Base-by-base conservation (phyloP, 2,329 filamentous ascomycete genomes). In the Talaromyces pinophilus region DNA sequence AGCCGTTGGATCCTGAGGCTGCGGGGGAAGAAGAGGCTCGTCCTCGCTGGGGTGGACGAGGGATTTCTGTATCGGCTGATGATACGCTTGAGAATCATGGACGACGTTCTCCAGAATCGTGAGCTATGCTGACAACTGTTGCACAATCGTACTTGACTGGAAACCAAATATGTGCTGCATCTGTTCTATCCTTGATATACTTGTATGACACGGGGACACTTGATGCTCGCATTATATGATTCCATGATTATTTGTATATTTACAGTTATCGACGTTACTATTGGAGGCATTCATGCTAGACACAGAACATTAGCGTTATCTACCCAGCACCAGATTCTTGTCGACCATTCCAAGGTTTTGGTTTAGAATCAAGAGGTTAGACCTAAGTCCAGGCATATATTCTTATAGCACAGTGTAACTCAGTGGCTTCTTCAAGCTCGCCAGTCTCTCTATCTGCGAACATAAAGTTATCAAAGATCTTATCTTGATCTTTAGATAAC, bases 21-120 rank as follows among this genome's bases (percentile, higher is more conserved):
- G 70, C 70, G 10, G 75, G 73, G 10, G 73, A 71, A 11, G 68
- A 71, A n/a, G 71, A 69, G 48, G 71, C 70, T 63, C 84, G 84
- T 67, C 80, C 81, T 40, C 38, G 35, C 40, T 88, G 86, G 86
- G 86, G 86, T 8, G 77, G 81, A 2, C 78, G 85, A 64, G 86
- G 86, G 17, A 85, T 88, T 50, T 86, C 84, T 2, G 83, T 88
- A 2, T 85, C 84, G 22, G 86, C 86, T 0, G 86, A 88, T 70
- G 86, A 88, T 62, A 79, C 79, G 0, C 62, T 81, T 63, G 75
- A 73, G n/a, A 35, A 63, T 40, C 65, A 67, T 60, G 40, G 22
- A 19, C 52, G 62, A 54, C 52, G 5, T n/a, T 35, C 38, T 17
- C 54, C 62, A 2, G 50, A 64, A 2, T 64, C 50, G 10, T 54